Base-by-base conservation (phyloP, 139 green algal species). In the Tetraselmis striata region DNA sequence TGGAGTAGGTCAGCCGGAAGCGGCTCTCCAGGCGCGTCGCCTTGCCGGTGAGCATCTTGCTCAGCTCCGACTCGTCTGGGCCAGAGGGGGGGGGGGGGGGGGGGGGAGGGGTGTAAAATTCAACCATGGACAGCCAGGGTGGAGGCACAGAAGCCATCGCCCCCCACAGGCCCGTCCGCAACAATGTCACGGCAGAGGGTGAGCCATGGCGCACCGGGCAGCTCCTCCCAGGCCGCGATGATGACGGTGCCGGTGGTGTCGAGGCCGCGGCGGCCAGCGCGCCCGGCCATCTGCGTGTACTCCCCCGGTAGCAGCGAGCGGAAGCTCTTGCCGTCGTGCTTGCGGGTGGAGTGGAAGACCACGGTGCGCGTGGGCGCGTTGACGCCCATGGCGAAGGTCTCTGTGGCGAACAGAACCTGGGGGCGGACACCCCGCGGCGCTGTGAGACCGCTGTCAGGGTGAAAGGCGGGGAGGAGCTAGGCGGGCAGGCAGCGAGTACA, bases 1-100 rank as follows among this genome's bases (percentile, higher is more conserved):
- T 99, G 84, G 86, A 92, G 92, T 98, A 99, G 28, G 95, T 98
- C 1, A 99, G 92, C 27, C 95, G 89, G 91, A 99, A 99, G 84
- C 96, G 94, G 85, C 87, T 95, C 85, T 95, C 85, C 82, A 99
- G 91, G 80, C 89, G 85, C 24, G 93, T 95, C 22, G 95, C 93
- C 22, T 87, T 86, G 30, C 95, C 95, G 1, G 84, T 92, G 75
- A 99, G 86, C 90, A 99, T 82, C 82, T 82, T 83, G 23, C 83
- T 85, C 28, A 97, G 77, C n/a, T 94, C 93, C 2, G 77, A 77
- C 85, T 97, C 93, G 28, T 89, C 86, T 25, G 88, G n/a, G n/a
- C n/a, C n/a, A n/a, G n/a, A n/a, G n/a, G n/a, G n/a, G n/a, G n/a
- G n/a, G n/a, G n/a, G n/a, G n/a, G n/a, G n/a, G n/a, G n/a, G n/a